phyloP scores from a whole-genome alignment of 768 basidiomycete genomes.

The Chalciporus chontae region DNA sequence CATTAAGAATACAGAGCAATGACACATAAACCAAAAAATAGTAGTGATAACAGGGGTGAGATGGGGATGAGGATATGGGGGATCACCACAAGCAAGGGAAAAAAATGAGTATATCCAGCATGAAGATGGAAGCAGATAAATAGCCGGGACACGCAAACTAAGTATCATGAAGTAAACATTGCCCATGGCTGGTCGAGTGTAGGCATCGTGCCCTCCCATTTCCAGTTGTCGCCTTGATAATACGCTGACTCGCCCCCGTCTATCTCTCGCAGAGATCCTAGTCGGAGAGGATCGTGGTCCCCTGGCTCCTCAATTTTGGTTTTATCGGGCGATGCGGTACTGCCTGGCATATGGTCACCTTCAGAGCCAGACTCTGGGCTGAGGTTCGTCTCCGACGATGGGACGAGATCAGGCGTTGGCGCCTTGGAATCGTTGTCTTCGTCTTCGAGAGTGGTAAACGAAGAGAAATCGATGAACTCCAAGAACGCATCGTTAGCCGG shows the following conservation, averaged over 20 bases:
- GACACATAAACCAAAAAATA: conserved; percentile 40
- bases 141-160: conserved; percentile 33
- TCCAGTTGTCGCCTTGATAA: conserved; percentile 56
- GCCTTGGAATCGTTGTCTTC: conserved; percentile 66
- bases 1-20: conserved; percentile 53
- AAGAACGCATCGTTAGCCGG: conserved; percentile 38
- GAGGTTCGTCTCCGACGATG: conserved; percentile 68
- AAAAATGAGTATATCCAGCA: conserved; percentile 40
- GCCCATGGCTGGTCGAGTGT: conserved; percentile 70
- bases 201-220: conserved; percentile 70
- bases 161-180: conserved; percentile 43
- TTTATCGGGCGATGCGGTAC: conserved; percentile 44
- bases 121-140: conserved; percentile 40
- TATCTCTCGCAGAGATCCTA: conserved; percentile 65
- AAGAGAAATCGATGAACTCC: conserved; percentile 68
- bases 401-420: conserved; percentile 70
- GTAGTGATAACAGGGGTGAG: conserved; percentile 35
- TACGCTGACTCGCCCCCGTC: conserved; percentile 74
- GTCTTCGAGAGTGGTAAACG: conserved; percentile 46
- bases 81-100: conserved; percentile 22
- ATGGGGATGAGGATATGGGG: conserved; percentile 30
- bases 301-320: conserved; percentile 50
- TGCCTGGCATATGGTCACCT: conserved; percentile 48
- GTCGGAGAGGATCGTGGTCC: conserved; percentile 48
- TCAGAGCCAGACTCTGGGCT: conserved; percentile 76